Evolutionary conservation across 208 protist species (phyloP).

Genomic region (Acanthamoeba triangularis): DNA sequence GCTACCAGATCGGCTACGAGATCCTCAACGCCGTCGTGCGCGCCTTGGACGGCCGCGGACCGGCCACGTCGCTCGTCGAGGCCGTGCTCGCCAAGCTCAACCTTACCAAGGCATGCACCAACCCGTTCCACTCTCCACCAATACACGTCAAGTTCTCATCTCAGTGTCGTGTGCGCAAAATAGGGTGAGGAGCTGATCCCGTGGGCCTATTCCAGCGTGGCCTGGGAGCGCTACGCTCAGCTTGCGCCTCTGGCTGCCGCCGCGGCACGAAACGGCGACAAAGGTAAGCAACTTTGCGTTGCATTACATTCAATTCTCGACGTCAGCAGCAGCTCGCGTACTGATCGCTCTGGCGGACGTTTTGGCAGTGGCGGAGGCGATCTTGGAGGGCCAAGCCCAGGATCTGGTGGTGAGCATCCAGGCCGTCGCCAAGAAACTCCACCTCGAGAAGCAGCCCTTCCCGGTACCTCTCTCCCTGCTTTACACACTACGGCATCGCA

Average conservation of each 20-base stretch:
- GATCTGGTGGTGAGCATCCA: neutral
- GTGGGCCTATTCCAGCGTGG: constrained; percentile 33
- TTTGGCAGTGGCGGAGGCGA: neutral
- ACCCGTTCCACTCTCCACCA: neutral
- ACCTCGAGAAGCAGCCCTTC: neutral
- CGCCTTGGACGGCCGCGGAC: neutral
- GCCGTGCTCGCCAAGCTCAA: neutral
- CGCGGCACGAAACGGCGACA: neutral
- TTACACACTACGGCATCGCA: too few relatives aligned
- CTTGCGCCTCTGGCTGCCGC: neutral
- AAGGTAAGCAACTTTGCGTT: neutral
- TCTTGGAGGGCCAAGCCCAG: constrained; percentile 23
- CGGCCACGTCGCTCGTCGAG: constrained; percentile 29
- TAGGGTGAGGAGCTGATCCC: constrained; percentile 14
- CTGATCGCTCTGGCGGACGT: too few relatives aligned
- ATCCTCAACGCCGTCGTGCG: constrained; percentile 39
- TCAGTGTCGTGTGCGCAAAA: neutral
- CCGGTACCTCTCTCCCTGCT: neutral
- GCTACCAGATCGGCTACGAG: constrained; percentile 53
- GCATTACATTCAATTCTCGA: neutral
- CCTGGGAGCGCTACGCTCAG: constrained; percentile 28
- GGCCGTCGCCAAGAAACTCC: neutral
- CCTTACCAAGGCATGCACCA: neutral
- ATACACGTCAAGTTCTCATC: neutral
- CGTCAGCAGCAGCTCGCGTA: too few relatives aligned